A percentile compares a stretch with the other conserved stretches of the same genome.
Conservation (phyloP, 495 filamentous ascomycete species). For the Chaetomium tenue region DNA sequence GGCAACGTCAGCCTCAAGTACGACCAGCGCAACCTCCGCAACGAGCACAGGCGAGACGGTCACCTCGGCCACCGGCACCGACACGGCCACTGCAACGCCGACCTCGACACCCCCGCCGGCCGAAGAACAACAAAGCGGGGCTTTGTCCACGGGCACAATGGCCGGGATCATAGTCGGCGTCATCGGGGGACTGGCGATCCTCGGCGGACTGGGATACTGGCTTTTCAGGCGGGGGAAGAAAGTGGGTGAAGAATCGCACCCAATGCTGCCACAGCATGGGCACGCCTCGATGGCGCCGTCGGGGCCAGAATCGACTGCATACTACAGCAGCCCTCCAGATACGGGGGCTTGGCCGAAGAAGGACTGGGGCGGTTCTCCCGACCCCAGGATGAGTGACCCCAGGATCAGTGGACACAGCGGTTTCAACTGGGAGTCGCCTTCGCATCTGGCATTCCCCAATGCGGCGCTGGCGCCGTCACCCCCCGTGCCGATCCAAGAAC, state of each 20-base stretch:
- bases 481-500: conserved; percentile 7
- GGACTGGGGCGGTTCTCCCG: conserved; percentile 24
- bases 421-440: conserved; percentile 38
- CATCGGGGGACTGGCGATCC: conserved; percentile 26
- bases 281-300: conserved; percentile 21
- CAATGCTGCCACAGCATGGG: conserved; percentile 35
- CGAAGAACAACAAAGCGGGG: conserved; percentile 4
- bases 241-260: conserved; percentile 35
- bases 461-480: conserved; percentile 5
- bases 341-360: conserved; percentile 20
- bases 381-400: conserved; percentile 22
- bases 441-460: conserved; percentile 24
- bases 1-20: neutral
- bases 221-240: conserved; percentile 29
- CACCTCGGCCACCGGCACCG: conserved; percentile 9
- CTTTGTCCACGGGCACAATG: conserved; percentile 26
- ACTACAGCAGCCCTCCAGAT: conserved; percentile 17
- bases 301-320: conserved; percentile 1
- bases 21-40: conserved; percentile 1
- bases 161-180: conserved; percentile 33
- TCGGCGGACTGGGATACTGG: conserved; percentile 26
- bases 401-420: conserved; percentile 27
- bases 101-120: neutral
- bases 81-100: conserved; percentile 6
- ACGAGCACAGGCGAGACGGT: conserved; percentile 9